Conservation (phyloP, 306 rosid genomes). For the Acacia confusa region DNA sequence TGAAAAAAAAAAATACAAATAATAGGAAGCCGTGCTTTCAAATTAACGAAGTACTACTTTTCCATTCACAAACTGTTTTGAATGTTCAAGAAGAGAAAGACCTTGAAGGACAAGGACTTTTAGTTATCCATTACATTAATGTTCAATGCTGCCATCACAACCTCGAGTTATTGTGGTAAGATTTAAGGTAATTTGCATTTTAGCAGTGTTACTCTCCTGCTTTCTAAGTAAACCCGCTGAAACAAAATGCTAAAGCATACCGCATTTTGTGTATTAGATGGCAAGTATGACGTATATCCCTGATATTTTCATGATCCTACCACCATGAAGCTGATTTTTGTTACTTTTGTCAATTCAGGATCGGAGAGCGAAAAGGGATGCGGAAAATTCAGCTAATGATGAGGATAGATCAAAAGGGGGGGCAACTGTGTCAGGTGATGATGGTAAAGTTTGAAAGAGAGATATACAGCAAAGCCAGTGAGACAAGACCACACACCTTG, state of each 20-base stretch:
- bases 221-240: neutral
- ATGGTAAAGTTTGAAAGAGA: slow-evolving; percentile 19
- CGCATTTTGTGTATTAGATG: neutral
- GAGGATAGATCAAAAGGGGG: slow-evolving; percentile 31
- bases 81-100: neutral
- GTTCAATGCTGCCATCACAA: neutral
- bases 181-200: neutral
- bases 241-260: neutral
- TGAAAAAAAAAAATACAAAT: neutral
- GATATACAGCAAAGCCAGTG: slow-evolving; percentile 3
- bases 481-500: slow-evolving; percentile 18
- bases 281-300: neutral
- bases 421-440: slow-evolving; percentile 29
- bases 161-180: neutral
- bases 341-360: slow-evolving; percentile 39
- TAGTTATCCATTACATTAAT: neutral
- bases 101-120: neutral
- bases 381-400: slow-evolving; percentile 27
- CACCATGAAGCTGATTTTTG: neutral
- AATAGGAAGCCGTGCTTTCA: neutral
- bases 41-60: neutral
- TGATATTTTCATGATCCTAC: neutral
- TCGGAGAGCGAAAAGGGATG: slow-evolving; percentile 33
- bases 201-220: neutral
- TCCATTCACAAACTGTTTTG: neutral